Evolutionary conservation across 805 yeast species (phyloP).

Genomic region (Ogataea thermomethanolica): DNA sequence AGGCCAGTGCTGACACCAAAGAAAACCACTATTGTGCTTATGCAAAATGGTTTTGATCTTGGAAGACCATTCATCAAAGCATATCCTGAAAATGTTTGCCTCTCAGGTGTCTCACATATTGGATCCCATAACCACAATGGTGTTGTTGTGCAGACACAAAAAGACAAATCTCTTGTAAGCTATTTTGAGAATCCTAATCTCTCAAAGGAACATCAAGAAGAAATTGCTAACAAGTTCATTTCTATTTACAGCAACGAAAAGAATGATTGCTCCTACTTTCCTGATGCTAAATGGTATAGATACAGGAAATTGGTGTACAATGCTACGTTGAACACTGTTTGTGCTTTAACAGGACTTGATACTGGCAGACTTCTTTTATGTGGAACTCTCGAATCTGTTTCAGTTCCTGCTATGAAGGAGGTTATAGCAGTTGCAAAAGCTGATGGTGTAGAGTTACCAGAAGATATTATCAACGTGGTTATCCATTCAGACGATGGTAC

Average conservation of each 20-base stretch:
- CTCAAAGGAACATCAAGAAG: conserved; percentile 28
- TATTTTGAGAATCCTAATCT: conserved; percentile 43
- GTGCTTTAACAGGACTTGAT: conserved; percentile 57
- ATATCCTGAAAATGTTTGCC: conserved; percentile 47
- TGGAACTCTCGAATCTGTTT: conserved; percentile 40
- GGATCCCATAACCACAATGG: conserved; percentile 57
- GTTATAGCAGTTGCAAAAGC: conserved; percentile 63
- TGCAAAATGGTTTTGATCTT: conserved; percentile 66
- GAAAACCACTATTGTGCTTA: conserved; percentile 48
- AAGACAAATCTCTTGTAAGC: conserved; percentile 48
- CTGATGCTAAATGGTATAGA: conserved; percentile 48
- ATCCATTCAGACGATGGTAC: conserved; percentile 55
- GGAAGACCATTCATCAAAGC: conserved; percentile 51
- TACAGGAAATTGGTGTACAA: conserved; percentile 70
- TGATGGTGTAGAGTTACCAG: conserved; percentile 56
- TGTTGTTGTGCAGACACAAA: conserved; percentile 41
- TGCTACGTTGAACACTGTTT: conserved; percentile 60
- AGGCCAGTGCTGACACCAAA: conserved; percentile 46
- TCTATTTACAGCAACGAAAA: conserved; percentile 42
- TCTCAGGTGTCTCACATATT: conserved; percentile 64
- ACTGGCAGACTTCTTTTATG: conserved; percentile 49
- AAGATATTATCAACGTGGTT: conserved; percentile 43
- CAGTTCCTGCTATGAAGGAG: conserved; percentile 66
- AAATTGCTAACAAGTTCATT: conserved; percentile 43
- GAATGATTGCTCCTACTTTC: conserved; percentile 39